Percentiles rank a stretch among this genome's conserved stretches.
Evolutionary conservation across 164 flowering plant species (phyloP).

Genomic region (Malania oleifera): DNA sequence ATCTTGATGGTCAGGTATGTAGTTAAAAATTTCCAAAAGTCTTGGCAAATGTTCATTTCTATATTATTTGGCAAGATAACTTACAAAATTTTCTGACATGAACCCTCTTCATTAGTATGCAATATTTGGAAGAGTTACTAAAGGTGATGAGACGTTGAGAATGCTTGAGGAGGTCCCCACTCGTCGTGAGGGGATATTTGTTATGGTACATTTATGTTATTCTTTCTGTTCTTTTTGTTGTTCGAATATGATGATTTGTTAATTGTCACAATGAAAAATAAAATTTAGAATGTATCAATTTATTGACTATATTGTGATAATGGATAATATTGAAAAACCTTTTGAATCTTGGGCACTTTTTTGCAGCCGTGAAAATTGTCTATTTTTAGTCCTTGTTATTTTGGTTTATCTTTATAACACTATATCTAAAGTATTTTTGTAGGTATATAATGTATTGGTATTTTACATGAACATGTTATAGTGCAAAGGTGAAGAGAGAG

Average conservation of each 20-base stretch:
- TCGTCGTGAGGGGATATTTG: constrained; percentile 86
- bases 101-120: constrained; percentile 71
- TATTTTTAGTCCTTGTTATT: no score
- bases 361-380: no score
- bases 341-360: no score
- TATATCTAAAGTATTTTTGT: no score
- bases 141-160: constrained; percentile 83
- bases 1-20: constrained; percentile 78
- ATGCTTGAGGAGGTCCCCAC: constrained; percentile 93
- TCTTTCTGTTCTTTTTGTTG: background rate
- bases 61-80: background rate
- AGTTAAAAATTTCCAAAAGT: background rate
- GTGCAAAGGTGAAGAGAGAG: no score
- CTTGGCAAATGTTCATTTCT: constrained; percentile 2
- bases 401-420: background rate
- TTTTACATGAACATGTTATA: no score
- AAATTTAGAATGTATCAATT: background rate
- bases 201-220: constrained; percentile 55
- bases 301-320: background rate
- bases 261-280: no score
- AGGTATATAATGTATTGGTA: no score
- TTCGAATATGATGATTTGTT: background rate
- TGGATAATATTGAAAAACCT: background rate
- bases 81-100: background rate
- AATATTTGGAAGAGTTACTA: constrained; percentile 87